Conservation (phyloP, 2,329 filamentous ascomycete species). For the Penicillium sp. region DNA sequence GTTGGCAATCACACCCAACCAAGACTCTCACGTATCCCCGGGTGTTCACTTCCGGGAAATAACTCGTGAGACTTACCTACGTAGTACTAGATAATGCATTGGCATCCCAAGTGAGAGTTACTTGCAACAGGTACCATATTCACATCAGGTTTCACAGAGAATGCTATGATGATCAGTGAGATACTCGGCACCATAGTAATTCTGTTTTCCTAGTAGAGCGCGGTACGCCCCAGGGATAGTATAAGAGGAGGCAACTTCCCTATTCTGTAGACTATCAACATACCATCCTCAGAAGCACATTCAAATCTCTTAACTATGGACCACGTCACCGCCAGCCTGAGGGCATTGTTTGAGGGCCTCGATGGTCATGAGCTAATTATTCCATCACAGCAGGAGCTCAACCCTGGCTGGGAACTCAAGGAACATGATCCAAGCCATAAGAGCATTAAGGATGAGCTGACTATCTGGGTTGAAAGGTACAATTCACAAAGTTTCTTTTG, state of each 20-base stretch:
- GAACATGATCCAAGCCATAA: neutral
- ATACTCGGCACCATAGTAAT: neutral
- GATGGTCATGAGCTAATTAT: neutral
- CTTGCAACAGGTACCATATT: no score
- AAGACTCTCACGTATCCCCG: no score
- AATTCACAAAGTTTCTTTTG: neutral
- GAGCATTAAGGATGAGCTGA: neutral
- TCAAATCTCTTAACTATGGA: neutral
- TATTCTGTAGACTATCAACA: neutral
- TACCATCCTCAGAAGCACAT: neutral
- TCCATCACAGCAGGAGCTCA: neutral
- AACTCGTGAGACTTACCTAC: no score
- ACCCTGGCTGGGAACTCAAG: neutral
- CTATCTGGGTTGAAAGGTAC: neutral
- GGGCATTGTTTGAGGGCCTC: neutral
- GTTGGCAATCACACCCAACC: neutral
- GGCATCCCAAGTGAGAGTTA: no score
- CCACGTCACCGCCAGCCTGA: neutral
- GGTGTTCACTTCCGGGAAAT: no score
- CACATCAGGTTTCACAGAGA: no score
- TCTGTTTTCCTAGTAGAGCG: neutral
- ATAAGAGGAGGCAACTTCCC: neutral
- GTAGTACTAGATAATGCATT: no score
- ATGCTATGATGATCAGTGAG: no score
- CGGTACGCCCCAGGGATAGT: neutral